Evolutionary conservation across 306 rosid genomes (phyloP), one percentile per base, ranked within the genome.

Genomic region (Boehmeria nivea): DNA sequence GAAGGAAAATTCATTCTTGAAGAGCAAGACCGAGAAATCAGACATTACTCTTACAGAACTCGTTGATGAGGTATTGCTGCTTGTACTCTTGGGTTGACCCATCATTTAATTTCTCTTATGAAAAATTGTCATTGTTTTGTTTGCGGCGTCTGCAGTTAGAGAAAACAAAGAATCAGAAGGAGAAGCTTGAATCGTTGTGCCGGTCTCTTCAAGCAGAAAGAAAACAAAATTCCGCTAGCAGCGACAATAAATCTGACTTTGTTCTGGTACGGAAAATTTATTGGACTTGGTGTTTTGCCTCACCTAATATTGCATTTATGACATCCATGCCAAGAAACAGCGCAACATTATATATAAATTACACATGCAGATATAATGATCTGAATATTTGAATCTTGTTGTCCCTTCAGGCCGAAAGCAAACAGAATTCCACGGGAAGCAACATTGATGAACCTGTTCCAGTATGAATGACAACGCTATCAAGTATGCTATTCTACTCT

Each of bases 161-260:
- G 78, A 91, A 76, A 75, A 80, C 88, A 0, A 84, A 84, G 77
- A 87, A 84, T 24, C 94, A 91, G 81, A 91, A 91, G 60, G 93
- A 78, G 45, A 91, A 72, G 68, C 90, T 91, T 0, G 98, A 87
- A 66, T 87, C 96, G 0, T 53, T 91, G 71, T 91, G 98, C 72
- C 64, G 96, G 54, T 91, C 84, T 2, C 96, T 91, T 57, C 95
- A 80, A 73, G 98, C 95, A 47, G 98, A 91, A 66, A 82, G 96
- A 84, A 91, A 84, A 64, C 85, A 77, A 25, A 76, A 37, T 74
- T 78, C 65, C 15, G 49, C 64, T 2, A 86, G 73, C 57, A 74
- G 78, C 83, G 78, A 72, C 67, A 78, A 60, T 74, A n/a, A n/a
- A n/a, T 64, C 78, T 8, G 82, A 61, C 57, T 68, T 85, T 18